Base-by-base conservation (phyloP, 148 eudicot genomes). In the Selenicereus undatus region DNA sequence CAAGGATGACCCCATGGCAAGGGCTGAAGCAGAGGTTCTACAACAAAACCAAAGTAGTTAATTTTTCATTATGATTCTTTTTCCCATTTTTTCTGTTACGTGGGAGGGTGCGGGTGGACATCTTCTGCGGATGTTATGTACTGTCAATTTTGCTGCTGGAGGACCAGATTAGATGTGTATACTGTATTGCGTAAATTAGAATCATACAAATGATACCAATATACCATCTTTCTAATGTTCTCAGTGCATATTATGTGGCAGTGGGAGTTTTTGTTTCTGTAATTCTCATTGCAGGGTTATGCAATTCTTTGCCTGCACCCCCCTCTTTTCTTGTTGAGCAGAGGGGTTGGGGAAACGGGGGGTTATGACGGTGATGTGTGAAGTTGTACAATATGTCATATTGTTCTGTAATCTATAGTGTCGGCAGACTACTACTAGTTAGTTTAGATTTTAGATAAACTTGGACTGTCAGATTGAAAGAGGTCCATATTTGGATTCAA, bases 1-100 rank as follows among this genome's bases (percentile, higher is more conserved):
- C 52, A 48, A 48, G n/a, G 85, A 83, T 29, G 86, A 83, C 50
- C 86, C 86, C 50, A 84, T 84, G 86, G 86, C 86, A 30, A 83
- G 77, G 65, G 82, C 80, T 71, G 86, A 83, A 80, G 86, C 86
- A 14, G 82, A 84, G 81, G 78, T 26, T 50, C 26, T 84, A 18
- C 86, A 84, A 35, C 78, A 80, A 52, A 77, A 84, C 35, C 74
- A 70, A 51, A 83, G 65, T 74, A 79, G 36, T 75, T 83, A 74
- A 52, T 79, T 50, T 16, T 39, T n/a, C 58, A 30, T 50, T 27
- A 2, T 16, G 21, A 12, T 24, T 32, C 71, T 76, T 21, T 8
- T 21, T 36, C 27, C 22, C 32, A 32, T 13, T 50, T 45, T 72
- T 72, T 12, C 17, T 42, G 12, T 73, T 21, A 42, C 3, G 71